Evolutionary conservation across 257 asterid species (phyloP).

Genomic region (Capsicum baccatum): DNA sequence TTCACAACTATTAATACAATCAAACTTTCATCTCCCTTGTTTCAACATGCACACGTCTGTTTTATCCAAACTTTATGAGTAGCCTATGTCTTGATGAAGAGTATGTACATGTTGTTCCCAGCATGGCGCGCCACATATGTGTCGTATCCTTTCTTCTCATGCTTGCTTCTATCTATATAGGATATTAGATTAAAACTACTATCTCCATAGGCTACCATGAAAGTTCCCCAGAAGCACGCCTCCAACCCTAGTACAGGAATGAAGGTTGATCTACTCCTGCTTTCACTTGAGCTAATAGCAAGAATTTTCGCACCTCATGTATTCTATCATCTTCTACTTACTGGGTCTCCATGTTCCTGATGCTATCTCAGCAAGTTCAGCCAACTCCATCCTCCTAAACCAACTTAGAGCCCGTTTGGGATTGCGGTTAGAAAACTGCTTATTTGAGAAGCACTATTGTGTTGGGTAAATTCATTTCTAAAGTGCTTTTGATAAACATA

Average conservation of each 20-base stretch:
- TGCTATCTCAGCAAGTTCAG: neutral
- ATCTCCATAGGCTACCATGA: neutral
- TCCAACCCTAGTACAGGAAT: constrained; percentile 13
- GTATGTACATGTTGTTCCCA: neutral
- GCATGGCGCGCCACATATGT: neutral
- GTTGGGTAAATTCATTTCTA: too few species aligned
- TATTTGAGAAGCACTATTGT: too few species aligned
- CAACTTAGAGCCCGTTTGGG: neutral
- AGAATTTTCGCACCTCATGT: neutral
- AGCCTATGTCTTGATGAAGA: neutral
- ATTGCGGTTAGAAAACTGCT: too few species aligned
- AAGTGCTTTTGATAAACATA: too few species aligned
- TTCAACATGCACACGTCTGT: neutral
- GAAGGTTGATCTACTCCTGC: neutral
- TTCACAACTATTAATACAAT: neutral
- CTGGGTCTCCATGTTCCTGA: neutral
- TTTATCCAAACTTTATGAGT: neutral
- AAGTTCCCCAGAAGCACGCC: neutral
- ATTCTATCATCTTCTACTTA: neutral
- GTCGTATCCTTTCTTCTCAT: neutral
- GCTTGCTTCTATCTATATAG: neutral
- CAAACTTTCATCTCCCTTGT: neutral
- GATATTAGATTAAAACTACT: neutral
- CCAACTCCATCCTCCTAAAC: constrained; percentile 6
- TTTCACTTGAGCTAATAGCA: neutral